Base-by-base conservation (phyloP, 2,329 filamentous ascomycete species). In the Ascochyta rabiei region DNA sequence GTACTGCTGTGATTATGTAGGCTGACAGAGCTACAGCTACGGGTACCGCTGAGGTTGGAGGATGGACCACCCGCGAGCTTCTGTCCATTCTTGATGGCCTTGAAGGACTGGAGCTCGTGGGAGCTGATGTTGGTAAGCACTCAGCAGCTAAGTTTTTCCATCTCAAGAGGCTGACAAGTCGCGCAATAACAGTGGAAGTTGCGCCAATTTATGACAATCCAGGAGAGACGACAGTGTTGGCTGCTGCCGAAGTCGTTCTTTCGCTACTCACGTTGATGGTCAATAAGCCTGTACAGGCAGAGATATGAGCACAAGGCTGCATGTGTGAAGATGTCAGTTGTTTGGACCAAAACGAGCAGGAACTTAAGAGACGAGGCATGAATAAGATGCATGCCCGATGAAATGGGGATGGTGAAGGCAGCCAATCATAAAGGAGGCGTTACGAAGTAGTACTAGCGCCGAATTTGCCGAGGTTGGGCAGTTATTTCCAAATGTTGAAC, bases 151-250 rank as follows among this genome's bases (percentile, higher is more conserved):
- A 18, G 16, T 51, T n/a, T 9, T 21, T 4, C 12, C 4, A 16
- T 18, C 18, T n/a, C 16, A 19, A 18, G 16, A 26, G 8, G 37
- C 46, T 66, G 39, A 66, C 23, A 16, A 9, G 12, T 16, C 1
- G 10, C n/a, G 28, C 18, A 26, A 44, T 6, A 9, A 35, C 40
- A 79, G 84, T 87, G 30, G 85, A 87, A 66, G 84, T 87, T 24
- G 81, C 84, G 23, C 84, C 85, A 1, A 79, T 84, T 2, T 87
- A 86, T 66, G 84, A 87, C 63, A 86, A 83, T 31, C 76, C 81
- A 53, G 85, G 84, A 0, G 84, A 87, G 69, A 78, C 81, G 16
- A 86, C 84, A 0, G 80, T 77, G 1, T 69, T 84, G 24, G 81
- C 81, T 13, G 82, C 82, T n/a, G 80, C 82, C 4, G 81, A 84